Evolutionary conservation across 176 grass and related monocot species (phyloP).

Genomic region (Zoysia pacifica): DNA sequence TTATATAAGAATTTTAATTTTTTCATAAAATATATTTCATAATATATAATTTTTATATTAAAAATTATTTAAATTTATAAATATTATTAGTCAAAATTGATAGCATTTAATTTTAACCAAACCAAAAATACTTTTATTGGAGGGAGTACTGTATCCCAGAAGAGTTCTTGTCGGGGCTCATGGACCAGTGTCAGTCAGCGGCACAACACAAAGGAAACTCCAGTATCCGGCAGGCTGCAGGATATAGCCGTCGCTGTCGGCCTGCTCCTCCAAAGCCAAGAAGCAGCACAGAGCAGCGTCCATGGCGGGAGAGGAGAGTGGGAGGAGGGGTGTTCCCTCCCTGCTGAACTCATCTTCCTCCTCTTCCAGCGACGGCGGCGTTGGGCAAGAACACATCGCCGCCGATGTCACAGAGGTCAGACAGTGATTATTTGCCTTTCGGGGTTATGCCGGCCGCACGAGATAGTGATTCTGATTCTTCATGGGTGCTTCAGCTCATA

Average conservation of each 20-base stretch:
- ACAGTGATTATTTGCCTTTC: background rate
- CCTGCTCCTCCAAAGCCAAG: background rate
- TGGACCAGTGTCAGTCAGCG: background rate
- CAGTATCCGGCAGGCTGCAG: background rate
- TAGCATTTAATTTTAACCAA: no score
- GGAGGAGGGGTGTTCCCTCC: conserved; percentile 61
- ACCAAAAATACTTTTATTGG: no score
- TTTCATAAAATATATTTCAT: no score
- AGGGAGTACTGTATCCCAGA: background rate
- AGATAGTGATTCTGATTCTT: conserved; percentile 4
- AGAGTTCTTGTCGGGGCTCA: background rate
- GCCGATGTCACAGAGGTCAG: conserved; percentile 62
- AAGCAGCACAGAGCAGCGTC: background rate
- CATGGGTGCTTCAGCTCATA: conserved; percentile 55
- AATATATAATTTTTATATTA: no score
- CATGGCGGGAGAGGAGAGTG: conserved; percentile 32
- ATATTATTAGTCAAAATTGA: no score
- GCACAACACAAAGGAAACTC: background rate
- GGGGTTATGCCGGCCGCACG: background rate
- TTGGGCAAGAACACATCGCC: conserved; percentile 56
- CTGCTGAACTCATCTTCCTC: conserved; percentile 31
- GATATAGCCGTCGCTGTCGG: background rate
- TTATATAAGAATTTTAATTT: no score
- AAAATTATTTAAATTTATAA: no score
- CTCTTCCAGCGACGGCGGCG: conserved; percentile 1